Base-by-base conservation (phyloP, 371 early-diverging fungal species). In the Mortierella sp. region DNA sequence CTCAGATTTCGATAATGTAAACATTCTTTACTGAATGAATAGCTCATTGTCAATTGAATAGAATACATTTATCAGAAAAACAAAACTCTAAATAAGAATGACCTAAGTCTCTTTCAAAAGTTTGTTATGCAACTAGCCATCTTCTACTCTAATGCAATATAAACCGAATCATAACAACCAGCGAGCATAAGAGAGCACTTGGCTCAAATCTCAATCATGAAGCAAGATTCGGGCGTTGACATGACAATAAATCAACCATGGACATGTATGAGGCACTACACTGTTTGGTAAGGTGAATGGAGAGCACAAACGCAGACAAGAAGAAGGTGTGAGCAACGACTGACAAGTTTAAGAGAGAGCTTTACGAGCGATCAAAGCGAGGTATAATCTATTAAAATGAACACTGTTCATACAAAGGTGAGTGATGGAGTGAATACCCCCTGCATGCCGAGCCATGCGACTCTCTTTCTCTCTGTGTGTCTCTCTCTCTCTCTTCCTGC, bases 191-290 rank as follows among this genome's bases (percentile, higher is more conserved):
- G 15, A 9, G 45, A 45, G 45, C 45, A 45, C 3, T 45, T 15
- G 45, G 45, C 45, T 45, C 45, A 45, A n/a, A 45, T 45, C 45
- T n/a, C n/a, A n/a, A 45, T 45, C 45, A 15, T 45, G n/a, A 45
- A 45, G 9, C 19, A 45, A 45, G 3, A 6, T 10, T 35, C 35
- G 6, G 35, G 35, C 35, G 35, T 35, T 35, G 9, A 35, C n/a
- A n/a, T n/a, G n/a, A n/a, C n/a, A n/a, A n/a, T n/a, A n/a, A n/a
- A n/a, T n/a, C 35, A 35, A 45, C 45, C n/a, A 15, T 3, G n/a
- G 9, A 45, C n/a, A 40, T 17, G 15, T 45, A 45, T 9, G 45
- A 45, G 45, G 15, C 45, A 9, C 45, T 15, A 3, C 3, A 45
- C 3, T 5, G 45, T 45, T 15, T 17, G 45, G 15, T 45, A 15